These are phyloP conservation scores for Trametes meyenii DNA, from an alignment of 768 basidiomycete species.

Conservation along the genomic window DNA sequence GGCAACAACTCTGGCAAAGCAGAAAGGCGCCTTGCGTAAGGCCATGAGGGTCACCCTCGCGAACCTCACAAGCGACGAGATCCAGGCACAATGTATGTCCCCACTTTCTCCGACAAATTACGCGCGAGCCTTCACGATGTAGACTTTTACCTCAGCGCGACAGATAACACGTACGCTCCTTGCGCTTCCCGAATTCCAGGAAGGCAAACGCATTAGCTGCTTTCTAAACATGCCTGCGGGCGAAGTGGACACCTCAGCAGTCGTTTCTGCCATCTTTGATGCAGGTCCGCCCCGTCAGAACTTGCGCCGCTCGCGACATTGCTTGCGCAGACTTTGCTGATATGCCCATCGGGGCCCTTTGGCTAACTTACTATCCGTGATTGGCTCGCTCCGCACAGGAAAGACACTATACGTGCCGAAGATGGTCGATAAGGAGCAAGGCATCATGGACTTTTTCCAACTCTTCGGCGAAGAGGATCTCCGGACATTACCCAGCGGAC, in stretches of 20 bases:
- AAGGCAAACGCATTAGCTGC: conserved; percentile 61
- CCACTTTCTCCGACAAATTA: conserved; percentile 11
- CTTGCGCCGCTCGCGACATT: conserved; percentile 3
- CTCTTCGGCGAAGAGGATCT: conserved; percentile 64
- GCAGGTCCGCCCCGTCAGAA: conserved; percentile 45
- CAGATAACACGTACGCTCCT: conserved; percentile 51
- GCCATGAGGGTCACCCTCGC: conserved; percentile 48
- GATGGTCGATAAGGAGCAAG: conserved; percentile 44
- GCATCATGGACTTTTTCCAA: conserved; percentile 67
- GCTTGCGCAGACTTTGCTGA: not conserved
- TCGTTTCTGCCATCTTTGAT: conserved; percentile 56
- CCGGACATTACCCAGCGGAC: conserved; percentile 53
- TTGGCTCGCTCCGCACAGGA: conserved; percentile 39
- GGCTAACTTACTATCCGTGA: not conserved
- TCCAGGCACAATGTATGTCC: conserved; percentile 64
- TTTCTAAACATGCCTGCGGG: conserved; percentile 80
- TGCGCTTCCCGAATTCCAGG: conserved; percentile 52
- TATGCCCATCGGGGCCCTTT: not conserved
- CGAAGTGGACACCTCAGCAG: conserved; percentile 60
- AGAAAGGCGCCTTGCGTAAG: conserved; percentile 62
- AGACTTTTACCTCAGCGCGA: conserved; percentile 38
- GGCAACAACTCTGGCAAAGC: conserved; percentile 40
- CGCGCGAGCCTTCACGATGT: conserved; percentile 23
- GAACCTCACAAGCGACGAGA: conserved; percentile 43
- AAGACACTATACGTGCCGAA: conserved; percentile 74